Conservation (phyloP, 768 basidiomycete genomes). For the Strobilomyces dryophilus region DNA sequence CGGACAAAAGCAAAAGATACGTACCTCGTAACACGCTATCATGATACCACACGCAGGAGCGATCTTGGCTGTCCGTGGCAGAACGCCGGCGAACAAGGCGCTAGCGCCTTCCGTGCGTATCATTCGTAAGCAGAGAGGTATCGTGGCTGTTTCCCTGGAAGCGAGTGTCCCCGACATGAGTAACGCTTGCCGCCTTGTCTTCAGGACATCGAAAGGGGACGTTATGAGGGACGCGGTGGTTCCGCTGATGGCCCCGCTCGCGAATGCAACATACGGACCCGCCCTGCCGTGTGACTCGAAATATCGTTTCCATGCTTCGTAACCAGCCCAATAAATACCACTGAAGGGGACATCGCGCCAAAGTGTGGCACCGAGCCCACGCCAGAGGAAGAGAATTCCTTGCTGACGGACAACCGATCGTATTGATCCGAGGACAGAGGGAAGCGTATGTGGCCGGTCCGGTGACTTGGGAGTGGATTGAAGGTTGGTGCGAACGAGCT, state of each 20-base stretch:
- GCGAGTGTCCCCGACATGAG: constrained; percentile 54
- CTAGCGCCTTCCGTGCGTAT: constrained; percentile 71
- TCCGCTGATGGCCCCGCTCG: constrained; percentile 89
- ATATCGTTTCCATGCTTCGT: constrained; percentile 73
- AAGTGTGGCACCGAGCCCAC: constrained; percentile 86
- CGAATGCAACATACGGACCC: constrained; percentile 72
- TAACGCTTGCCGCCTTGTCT: constrained; percentile 87
- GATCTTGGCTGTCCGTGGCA: constrained; percentile 90
- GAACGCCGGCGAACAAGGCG: constrained; percentile 79
- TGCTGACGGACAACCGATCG: constrained; percentile 53
- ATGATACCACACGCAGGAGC: constrained; percentile 98
- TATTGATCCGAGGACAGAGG: constrained; percentile 66
- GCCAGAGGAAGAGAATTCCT: constrained; percentile 76
- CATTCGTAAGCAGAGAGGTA: constrained; percentile 66
- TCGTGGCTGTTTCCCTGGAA: constrained; percentile 42
- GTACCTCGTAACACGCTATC: constrained; percentile 93
- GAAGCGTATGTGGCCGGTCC: constrained; percentile 68
- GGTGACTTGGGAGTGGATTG: constrained; percentile 80
- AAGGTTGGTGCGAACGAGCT: constrained; percentile 90
- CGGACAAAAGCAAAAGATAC: constrained; percentile 11
- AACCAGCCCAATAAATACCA: constrained; percentile 95
- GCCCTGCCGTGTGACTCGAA: constrained; percentile 50
- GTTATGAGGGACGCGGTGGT: constrained; percentile 83
- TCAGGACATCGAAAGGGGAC: constrained; percentile 95
- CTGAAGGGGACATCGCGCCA: constrained; percentile 99